Evolutionary conservation across 2,329 filamentous ascomycete species (phyloP).

Genomic region (Neonectria neomacrospora): DNA sequence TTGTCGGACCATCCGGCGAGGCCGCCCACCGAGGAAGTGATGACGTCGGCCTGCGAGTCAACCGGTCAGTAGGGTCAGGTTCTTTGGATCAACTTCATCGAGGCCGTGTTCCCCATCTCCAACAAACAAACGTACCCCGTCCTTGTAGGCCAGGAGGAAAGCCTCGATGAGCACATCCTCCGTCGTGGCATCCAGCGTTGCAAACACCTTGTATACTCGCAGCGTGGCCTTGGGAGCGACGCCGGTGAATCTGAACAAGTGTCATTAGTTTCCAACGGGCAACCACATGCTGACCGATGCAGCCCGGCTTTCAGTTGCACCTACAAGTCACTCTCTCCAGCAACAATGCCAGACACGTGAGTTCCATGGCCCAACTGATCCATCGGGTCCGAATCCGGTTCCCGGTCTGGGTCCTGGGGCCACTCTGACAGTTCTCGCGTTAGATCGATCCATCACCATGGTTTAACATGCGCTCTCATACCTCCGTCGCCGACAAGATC

Average conservation of each 20-base stretch:
- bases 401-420: slow-evolving; percentile 16
- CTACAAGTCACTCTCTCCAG: slow-evolving; percentile 32
- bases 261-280: too few relatives aligned
- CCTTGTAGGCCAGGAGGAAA: slow-evolving; percentile 49
- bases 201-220: slow-evolving; percentile 46
- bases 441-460: neutral
- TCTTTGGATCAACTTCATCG: neutral
- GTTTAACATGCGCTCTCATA: neutral
- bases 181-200: slow-evolving; percentile 4
- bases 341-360: slow-evolving; percentile 48
- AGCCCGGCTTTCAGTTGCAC: neutral
- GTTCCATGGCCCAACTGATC: slow-evolving; percentile 45
- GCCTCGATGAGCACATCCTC: slow-evolving; percentile 46
- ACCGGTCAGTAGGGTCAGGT: too few relatives aligned
- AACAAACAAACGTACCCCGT: slow-evolving; percentile 39
- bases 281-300: too few relatives aligned
- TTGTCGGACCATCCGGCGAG: slow-evolving; percentile 43
- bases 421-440: neutral
- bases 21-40: slow-evolving; percentile 47
- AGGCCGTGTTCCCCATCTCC: neutral
- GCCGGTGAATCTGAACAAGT: slow-evolving; percentile 29
- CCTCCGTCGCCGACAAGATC: slow-evolving; percentile 39
- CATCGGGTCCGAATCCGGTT: slow-evolving; percentile 42
- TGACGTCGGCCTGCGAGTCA: slow-evolving; percentile 44
- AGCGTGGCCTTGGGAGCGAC: slow-evolving; percentile 46